Conservation (phyloP, 2,329 filamentous ascomycete genomes). For the Scedosporium dehoogii region DNA sequence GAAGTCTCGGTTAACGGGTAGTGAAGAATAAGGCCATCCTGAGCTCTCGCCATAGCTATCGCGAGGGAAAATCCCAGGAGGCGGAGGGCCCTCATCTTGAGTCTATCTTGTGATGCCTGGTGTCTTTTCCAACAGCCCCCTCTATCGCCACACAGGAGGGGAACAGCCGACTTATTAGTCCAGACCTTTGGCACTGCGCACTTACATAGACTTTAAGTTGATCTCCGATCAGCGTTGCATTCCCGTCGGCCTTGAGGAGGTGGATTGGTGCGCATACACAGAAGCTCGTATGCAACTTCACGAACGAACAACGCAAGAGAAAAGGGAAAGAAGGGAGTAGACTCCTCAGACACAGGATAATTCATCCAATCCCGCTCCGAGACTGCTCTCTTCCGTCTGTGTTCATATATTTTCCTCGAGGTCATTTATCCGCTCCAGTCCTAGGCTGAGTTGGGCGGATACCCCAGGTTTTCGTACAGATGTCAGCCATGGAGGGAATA, state of each 20-base stretch:
- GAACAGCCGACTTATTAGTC: background rate
- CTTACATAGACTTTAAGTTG: background rate
- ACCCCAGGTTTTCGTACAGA: no score
- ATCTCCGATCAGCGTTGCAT: background rate
- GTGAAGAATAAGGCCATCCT: constrained; percentile 3
- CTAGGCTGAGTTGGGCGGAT: no score
- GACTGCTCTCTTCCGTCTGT: background rate
- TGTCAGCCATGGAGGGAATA: no score
- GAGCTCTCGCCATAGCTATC: background rate
- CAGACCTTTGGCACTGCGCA: background rate
- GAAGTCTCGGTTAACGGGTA: background rate
- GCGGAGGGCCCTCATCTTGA: background rate
- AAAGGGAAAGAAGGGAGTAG: background rate
- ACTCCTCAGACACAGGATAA: background rate
- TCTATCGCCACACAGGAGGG: background rate
- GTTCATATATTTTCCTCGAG: background rate
- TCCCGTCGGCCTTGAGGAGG: background rate
- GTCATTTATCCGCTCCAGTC: background rate
- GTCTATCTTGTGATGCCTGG: no score
- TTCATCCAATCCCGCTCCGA: background rate
- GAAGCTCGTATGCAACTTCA: background rate
- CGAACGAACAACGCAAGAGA: background rate
- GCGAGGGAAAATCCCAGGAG: background rate
- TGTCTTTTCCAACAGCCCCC: background rate
- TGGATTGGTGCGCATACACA: background rate